phyloP scores from a whole-genome alignment of 805 yeast species.

The Schwanniomyces sp. region DNA sequence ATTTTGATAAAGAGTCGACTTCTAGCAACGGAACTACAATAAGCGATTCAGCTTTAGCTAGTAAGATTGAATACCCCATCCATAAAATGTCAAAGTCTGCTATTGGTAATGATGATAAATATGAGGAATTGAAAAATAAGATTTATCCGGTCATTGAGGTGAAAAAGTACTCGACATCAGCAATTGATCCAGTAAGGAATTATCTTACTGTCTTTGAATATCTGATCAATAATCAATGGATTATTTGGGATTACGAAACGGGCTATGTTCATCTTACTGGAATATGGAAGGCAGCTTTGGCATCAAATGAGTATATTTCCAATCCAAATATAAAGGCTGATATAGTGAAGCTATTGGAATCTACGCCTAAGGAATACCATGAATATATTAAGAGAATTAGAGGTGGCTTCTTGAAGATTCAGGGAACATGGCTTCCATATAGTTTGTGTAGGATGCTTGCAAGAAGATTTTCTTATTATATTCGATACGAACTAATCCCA shows the following conservation, averaged over 20 bases:
- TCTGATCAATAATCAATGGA: slow-evolving; percentile 65
- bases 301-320: slow-evolving; percentile 9
- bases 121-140: slow-evolving; percentile 2
- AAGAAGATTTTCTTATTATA: slow-evolving; percentile 70
- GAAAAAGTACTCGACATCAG: slow-evolving; percentile 66
- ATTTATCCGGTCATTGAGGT: slow-evolving; percentile 21
- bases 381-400: slow-evolving; percentile 69
- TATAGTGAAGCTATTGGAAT: slow-evolving; percentile 67
- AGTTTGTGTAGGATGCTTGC: slow-evolving; percentile 68
- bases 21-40: neutral
- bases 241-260: slow-evolving; percentile 82
- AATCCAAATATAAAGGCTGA: slow-evolving; percentile 57
- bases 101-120: neutral
- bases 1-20: neutral
- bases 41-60: neutral
- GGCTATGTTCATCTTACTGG: slow-evolving; percentile 89
- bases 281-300: slow-evolving; percentile 65
- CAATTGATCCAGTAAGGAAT: slow-evolving; percentile 62
- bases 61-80: slow-evolving; percentile 12
- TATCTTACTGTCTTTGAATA: slow-evolving; percentile 73
- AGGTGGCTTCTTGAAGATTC: slow-evolving; percentile 90
- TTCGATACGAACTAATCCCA: slow-evolving; percentile 75
- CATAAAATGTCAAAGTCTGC: slow-evolving; percentile 5
- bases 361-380: slow-evolving; percentile 60
- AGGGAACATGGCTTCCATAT: slow-evolving; percentile 90